Evolutionary conservation across 192 early-diverging fungal species (phyloP).

Genomic region (Mortierella alpina): DNA sequence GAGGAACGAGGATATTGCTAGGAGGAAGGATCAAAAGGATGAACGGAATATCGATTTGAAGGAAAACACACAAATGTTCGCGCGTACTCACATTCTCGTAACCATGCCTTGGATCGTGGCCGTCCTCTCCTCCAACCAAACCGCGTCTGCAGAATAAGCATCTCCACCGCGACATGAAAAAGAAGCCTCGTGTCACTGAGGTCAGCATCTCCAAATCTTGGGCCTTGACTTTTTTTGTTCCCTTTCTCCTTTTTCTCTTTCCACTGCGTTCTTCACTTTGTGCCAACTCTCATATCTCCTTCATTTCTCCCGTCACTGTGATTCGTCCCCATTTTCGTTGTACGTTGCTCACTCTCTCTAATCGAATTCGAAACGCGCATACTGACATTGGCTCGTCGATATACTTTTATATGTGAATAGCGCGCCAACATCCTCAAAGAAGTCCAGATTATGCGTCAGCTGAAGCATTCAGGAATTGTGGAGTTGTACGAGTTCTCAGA

Average conservation of each 20-base stretch:
- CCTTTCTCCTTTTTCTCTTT: neutral
- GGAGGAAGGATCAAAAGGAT: neutral
- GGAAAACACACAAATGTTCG: neutral
- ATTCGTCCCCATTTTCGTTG: neutral
- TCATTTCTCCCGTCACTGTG: neutral
- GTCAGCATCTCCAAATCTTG: conserved; percentile 37
- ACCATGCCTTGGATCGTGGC: conserved; percentile 12
- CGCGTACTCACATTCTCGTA: conserved; percentile 26
- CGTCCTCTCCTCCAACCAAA: conserved; percentile 5
- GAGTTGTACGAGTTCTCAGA: conserved; percentile 81
- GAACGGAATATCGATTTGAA: neutral
- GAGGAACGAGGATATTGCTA: neutral
- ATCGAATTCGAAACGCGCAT: neutral
- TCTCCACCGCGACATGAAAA: conserved; percentile 62
- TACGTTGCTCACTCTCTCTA: neutral
- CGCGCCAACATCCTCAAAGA: conserved; percentile 89
- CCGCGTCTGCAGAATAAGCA: conserved; percentile 52
- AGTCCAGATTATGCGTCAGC: conserved; percentile 83
- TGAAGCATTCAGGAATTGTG: conserved; percentile 84
- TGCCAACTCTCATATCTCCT: neutral
- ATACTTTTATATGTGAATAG: conserved; percentile 45
- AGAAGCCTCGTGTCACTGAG: conserved; percentile 59
- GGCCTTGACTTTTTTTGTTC: neutral
- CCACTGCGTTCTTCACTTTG: neutral
- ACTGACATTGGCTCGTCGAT: neutral